Percentiles rank a stretch among this genome's conserved stretches.
phyloP scores from a whole-genome alignment of 2,329 filamentous ascomycete species.

The Boeremia exigua region DNA sequence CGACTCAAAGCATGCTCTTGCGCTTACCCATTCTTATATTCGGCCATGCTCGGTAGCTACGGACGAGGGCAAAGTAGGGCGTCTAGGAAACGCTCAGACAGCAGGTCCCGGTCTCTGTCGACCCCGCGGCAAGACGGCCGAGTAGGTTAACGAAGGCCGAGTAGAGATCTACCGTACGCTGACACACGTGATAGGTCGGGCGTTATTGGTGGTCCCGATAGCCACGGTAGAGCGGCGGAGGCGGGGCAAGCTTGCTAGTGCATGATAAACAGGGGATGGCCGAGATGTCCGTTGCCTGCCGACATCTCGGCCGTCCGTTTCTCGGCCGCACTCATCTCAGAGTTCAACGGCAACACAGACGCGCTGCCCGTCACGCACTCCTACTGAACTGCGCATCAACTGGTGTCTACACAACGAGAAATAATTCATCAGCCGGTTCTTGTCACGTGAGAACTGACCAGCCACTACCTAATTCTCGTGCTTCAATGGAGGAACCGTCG shows the following conservation, averaged over 20 bases:
- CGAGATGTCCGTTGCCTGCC: neutral
- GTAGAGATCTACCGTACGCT: neutral
- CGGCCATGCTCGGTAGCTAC: neutral
- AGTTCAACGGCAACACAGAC: no score
- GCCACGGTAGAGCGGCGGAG: neutral
- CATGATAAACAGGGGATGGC: neutral
- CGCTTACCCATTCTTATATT: neutral
- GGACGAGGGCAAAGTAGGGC: neutral
- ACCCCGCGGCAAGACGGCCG: neutral
- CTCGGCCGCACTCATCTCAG: no score
- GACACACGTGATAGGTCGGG: neutral
- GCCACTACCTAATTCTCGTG: no score
- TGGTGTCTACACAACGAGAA: no score
- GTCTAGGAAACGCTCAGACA: no score
- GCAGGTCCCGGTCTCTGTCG: neutral
- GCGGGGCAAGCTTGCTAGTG: conserved; percentile 1
- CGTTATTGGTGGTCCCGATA: neutral
- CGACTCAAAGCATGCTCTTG: no score
- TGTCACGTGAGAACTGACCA: neutral
- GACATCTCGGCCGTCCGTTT: neutral
- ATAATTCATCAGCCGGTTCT: neutral
- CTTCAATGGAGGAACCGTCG: conserved; percentile 15
- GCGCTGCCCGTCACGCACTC: no score
- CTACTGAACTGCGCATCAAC: no score
- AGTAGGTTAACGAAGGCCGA: neutral